Evolutionary conservation across 2,329 filamentous ascomycete genomes (phyloP), one percentile per base, ranked within the genome.

Genomic region (Endoconidiophora laricicola): DNA sequence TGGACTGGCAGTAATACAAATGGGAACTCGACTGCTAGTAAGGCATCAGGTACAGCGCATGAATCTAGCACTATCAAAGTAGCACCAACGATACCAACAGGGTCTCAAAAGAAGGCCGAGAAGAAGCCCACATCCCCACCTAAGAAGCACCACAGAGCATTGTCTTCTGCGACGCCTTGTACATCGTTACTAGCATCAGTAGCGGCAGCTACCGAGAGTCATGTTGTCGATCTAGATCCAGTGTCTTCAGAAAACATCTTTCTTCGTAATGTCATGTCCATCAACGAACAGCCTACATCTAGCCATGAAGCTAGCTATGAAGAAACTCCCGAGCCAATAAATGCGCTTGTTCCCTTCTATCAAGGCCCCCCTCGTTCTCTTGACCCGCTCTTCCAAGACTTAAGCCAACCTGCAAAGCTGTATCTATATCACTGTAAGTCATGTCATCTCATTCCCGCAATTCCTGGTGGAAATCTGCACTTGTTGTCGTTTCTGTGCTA

Each of bases 341-440:
- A 20, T 20, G n/a, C 29, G 7, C 20, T 38, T 46, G 22, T 39
- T 16, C 44, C 44, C 24, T 46, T 38, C 38, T 24, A 7, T 6
- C 39, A 24, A 42, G 42, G 46, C 23, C 46, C 46, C 7, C 18
- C 18, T n/a, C 16, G 12, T 23, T 48, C 46, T 43, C 46, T 48
- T 10, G 75, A 79, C 58, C 75, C 75, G 10, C 56, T 78, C 43
- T 66, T 78, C 51, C 70, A 75, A 55, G 70, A 74, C 55, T 65
- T 78, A 41, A 66, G 69, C 55, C 60, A 55, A 18, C 62, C 62
- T 41, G 67, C 68, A 24, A 62, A 69, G 52, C 63, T 65, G 55
- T 74, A 75, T 58, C 60, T 74, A 40, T 62, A 66, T 37, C 70
- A 75, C 52, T 75, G 72, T 74, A 59, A 59, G 69, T 63, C 7